Conservation (phyloP, 768 basidiomycete genomes). For the Rhodosporidiobolus sp. region DNA sequence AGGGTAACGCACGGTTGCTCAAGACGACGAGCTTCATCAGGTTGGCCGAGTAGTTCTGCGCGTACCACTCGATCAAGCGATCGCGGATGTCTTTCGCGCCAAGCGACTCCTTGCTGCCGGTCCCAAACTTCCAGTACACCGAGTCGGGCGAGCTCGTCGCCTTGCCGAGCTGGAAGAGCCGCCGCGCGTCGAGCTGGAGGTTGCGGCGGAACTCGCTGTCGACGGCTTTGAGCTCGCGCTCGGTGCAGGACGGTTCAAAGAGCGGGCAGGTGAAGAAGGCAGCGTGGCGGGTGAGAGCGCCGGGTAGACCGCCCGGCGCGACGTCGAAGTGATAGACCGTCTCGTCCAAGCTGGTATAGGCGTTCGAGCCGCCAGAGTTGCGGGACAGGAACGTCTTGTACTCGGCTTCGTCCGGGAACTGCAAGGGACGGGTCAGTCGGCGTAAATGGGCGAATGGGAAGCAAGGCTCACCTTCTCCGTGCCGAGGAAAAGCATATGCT, state of each 20-base stretch:
- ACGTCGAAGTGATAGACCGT: conserved; percentile 36
- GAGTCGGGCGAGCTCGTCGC: conserved; percentile 45
- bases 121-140: conserved; percentile 48
- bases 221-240: conserved; percentile 88
- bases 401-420: conserved; percentile 30
- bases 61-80: conserved; percentile 52
- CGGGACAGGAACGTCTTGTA: conserved; percentile 34
- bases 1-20: conserved; percentile 7
- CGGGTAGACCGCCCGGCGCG: conserved; percentile 15
- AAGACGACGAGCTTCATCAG: conserved; percentile 51
- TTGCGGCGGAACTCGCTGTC: conserved; percentile 98
- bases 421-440: no score
- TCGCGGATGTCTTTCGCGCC: conserved; percentile 49
- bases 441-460: no score
- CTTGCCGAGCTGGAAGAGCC: conserved; percentile 93
- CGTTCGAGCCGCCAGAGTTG: conserved; percentile 30
- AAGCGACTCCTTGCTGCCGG: conserved; percentile 50
- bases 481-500: conserved; percentile 41
- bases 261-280: conserved; percentile 89
- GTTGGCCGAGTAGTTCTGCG: conserved; percentile 49
- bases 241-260: conserved; percentile 78
- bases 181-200: conserved; percentile 81
- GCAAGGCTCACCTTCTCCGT: conserved; percentile 11
- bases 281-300: conserved; percentile 48
- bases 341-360: conserved; percentile 25